These are phyloP conservation scores for Nicotiana knightiana DNA, from an alignment of 257 asterid genomes.

Conservation along the genomic window DNA sequence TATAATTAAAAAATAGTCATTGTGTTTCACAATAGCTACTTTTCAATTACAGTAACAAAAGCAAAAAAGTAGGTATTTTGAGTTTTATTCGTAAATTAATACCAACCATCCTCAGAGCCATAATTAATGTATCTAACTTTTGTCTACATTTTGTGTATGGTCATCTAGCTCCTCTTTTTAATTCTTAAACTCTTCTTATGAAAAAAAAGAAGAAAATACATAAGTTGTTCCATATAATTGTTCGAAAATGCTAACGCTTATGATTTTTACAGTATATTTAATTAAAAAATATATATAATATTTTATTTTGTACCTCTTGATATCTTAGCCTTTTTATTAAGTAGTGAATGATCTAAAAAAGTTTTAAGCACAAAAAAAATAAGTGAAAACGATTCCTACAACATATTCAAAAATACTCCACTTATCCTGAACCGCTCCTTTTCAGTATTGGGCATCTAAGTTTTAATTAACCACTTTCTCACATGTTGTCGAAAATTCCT, in stretches of 20 bases:
- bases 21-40: too few species aligned
- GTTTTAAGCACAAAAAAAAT: too few species aligned
- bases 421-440: conserved; percentile 3
- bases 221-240: too few species aligned
- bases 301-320: not conserved
- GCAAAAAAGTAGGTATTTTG: too few species aligned
- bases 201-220: too few species aligned
- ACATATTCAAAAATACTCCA: not conserved
- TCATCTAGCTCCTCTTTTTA: not conserved
- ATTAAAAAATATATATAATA: not conserved
- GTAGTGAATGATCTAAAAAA: not conserved
- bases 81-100: too few species aligned
- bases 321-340: not conserved
- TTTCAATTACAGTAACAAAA: too few species aligned
- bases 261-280: too few species aligned
- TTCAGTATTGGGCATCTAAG: not conserved
- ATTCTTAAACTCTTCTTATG: not conserved
- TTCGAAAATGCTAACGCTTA: too few species aligned
- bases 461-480: not conserved
- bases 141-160: not conserved
- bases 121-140: not conserved
- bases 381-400: not conserved
- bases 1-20: too few species aligned
- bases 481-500: not conserved
- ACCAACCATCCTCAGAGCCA: too few species aligned